Conservation (phyloP, 805 yeast species). For the Starmerella bombicola region DNA sequence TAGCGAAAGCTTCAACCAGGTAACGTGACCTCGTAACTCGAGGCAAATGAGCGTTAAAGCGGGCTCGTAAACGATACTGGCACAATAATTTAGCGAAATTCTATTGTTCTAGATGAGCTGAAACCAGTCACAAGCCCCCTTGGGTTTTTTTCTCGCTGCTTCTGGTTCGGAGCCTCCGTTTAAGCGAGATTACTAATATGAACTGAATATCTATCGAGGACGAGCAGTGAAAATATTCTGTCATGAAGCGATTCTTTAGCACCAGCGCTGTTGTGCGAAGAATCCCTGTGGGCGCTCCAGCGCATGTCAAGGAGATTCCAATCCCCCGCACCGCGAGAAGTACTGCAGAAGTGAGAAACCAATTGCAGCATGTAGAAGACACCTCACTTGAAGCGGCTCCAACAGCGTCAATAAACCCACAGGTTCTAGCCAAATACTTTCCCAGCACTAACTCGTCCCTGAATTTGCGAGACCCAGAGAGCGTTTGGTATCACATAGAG, state of each 20-base stretch:
- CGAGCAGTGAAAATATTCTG: no score
- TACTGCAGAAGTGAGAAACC: slow-evolving; percentile 12
- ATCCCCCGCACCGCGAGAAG: slow-evolving; percentile 39
- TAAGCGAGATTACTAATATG: no score
- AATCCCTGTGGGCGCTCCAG: slow-evolving; percentile 14
- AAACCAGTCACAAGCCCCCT: no score
- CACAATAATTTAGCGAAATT: no score
- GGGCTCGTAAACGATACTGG: no score
- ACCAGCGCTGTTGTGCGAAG: slow-evolving; percentile 7
- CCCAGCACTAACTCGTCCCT: slow-evolving; percentile 6
- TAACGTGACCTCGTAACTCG: no score
- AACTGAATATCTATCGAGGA: no score
- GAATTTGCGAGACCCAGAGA: slow-evolving; percentile 3
- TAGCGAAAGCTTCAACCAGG: no score
- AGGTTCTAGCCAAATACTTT: slow-evolving; percentile 10
- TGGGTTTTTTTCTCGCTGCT: no score
- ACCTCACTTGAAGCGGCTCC: not conserved
- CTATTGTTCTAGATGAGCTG: no score
- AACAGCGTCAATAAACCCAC: not conserved
- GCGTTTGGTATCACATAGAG: slow-evolving; percentile 19
- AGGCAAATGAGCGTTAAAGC: no score
- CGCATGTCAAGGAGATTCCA: slow-evolving; percentile 30
- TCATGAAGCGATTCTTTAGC: slow-evolving; percentile 16
- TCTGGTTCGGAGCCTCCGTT: no score
- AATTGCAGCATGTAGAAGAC: not conserved